Base-by-base conservation (phyloP, 805 yeast genomes). In the Cyberlindnera maritima region DNA sequence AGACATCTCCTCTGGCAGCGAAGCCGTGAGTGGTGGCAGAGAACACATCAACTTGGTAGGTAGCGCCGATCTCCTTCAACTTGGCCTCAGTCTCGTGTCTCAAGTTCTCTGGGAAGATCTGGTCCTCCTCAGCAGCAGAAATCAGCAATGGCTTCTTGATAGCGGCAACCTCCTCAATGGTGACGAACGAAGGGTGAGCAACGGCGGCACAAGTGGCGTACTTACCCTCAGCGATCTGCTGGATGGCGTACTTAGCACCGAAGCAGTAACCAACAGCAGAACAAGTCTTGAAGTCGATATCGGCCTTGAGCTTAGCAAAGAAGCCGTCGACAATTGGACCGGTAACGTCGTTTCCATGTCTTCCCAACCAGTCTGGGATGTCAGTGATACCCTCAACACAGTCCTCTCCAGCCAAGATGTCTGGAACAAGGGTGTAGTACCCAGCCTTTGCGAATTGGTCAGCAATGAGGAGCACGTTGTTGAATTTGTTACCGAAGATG, bases 141-240 rank as follows among this genome's bases (percentile, higher is more conserved):
- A 90, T 81, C 52, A 82, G 54, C 25, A 91, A 37, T 53, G 74
- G 78, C 52, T 65, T 67, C 54, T 65, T 75, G 55, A 91, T 63
- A 1, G 69, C 76, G 43, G 72, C 77, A 40, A 88, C 73, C 59
- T 86, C 95, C 33, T 80, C 90, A 29, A 75, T 73, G 12, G 73
- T 50, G 14, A 87, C 82, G 50, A 84, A 75, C 2, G 95, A 84
- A 6, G 97, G 97, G 66, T 91, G 97, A 9, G 94, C 94, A 52
- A 79, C 66, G 14, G 92, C 95, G 58, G 78, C 88, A 15, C 74
- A 85, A 50, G 78, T 77, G 31, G 77, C 74, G 38, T 46, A 43
- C 20, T 54, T 45, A 15, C 64, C 72, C 23, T 58, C 59, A 7
- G 72, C 63, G 26, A 79, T 63, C 47, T 81, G 76, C 49, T 75